These are phyloP conservation scores for Hygrophorus pudorinus DNA, from an alignment of 768 basidiomycete species.

Conservation along the genomic window DNA sequence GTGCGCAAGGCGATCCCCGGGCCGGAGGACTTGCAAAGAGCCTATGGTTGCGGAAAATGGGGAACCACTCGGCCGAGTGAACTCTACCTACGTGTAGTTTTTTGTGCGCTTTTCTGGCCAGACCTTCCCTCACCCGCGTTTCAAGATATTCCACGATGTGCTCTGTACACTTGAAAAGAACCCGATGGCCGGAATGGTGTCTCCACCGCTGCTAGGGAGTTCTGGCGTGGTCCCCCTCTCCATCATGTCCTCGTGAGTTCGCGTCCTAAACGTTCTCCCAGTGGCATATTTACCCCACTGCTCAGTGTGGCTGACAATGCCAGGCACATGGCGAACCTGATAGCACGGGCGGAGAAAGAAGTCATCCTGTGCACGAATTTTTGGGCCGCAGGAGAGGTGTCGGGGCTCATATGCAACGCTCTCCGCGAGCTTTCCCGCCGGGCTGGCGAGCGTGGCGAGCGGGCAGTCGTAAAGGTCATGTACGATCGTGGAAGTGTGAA, in stretches of 20 bases:
- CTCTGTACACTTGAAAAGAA: conserved; percentile 46
- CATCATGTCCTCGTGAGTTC: conserved; percentile 43
- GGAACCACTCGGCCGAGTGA: conserved; percentile 39
- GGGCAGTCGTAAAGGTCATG: conserved; percentile 55
- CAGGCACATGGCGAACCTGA: conserved; percentile 54
- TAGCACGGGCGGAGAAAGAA: conserved; percentile 52
- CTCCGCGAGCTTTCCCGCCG: conserved; percentile 42
- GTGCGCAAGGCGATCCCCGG: no score
- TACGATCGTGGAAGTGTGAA: conserved; percentile 59
- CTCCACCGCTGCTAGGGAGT: conserved; percentile 53
- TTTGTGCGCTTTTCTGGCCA: no score
- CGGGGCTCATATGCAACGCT: conserved; percentile 39
- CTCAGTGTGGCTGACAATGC: conserved; percentile 61
- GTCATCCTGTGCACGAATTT: conserved; percentile 63
- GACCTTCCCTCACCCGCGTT: no score
- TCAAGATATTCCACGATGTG: conserved; percentile 54
- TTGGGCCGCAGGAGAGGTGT: conserved; percentile 42
- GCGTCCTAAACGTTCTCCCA: not conserved
- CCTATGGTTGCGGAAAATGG: conserved; percentile 42
- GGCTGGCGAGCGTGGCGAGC: conserved; percentile 32
- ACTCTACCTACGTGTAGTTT: conserved; percentile 51
- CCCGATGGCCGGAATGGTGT: conserved; percentile 45
- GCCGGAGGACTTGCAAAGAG: conserved; percentile 33
- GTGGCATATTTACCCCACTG: not conserved
- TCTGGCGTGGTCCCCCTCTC: conserved; percentile 54